Base-by-base conservation (phyloP, 129 eudicot genomes). In the Smallanthus sonchifolius region DNA sequence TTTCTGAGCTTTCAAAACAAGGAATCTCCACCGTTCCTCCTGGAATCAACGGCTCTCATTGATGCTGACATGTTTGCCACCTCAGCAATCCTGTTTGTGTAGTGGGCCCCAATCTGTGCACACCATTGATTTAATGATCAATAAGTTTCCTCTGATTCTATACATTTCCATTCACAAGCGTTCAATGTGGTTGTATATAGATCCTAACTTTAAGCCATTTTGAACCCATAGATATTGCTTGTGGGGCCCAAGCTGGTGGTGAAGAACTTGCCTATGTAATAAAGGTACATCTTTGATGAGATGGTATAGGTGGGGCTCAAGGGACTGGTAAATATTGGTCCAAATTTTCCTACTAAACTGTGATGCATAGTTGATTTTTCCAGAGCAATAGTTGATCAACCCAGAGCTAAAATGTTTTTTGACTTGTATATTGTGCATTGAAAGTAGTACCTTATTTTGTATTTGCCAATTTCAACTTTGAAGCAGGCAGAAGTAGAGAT, bases 11-110 rank as follows among this genome's bases (percentile, higher is more conserved):
- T 19, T 83, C 87, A 37, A 85, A 66, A 79, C 91, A 90, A 82
- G 96, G 96, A 55, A 90, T 87, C 84, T 79, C 89, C 49, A 63
- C 83, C 69, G 72, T 85, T 64, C 93, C 91, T 63, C 87, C 87
- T 45, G 76, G 39, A 69, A 74, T 55, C 79, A 73, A 69, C 72
- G 81, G 45, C 85, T 56, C 77, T 57, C 84, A 37, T 77, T 67
- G 32, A 67, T 57, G 74, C 85, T 84, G 83, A 86, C 69, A 19
- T 64, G 75, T 43, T 13, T 20, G 63, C 69, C 75, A 59, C 63
- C 76, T 64, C 83, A 36, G 39, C 68, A 47, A 37, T n/a, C n/a
- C n/a, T n/a, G n/a, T n/a, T n/a, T n/a, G n/a, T n/a, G n/a, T 37
- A 37, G 44, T 40, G 2, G 10, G 10, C 10, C 60, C 63, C 7